phyloP scores from a whole-genome alignment of 228 moss, liverwort and hornwort genomes.

The Sphagnum fallax region DNA sequence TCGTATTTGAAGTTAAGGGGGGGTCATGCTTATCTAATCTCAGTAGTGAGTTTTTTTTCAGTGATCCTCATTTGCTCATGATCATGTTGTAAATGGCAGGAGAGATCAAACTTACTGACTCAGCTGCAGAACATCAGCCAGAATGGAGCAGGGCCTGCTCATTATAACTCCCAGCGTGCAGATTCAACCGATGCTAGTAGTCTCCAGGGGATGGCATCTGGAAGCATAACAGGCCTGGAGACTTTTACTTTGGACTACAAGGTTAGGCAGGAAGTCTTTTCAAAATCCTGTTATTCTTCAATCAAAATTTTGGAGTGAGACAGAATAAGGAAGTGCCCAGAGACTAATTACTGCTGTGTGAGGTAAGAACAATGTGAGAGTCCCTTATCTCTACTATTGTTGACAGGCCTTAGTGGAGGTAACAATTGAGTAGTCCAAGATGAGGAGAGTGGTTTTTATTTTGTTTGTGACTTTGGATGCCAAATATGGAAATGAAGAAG shows the following conservation, averaged over 20 bases:
- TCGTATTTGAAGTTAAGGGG: no score
- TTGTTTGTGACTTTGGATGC: no score
- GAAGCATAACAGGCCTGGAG: slow-evolving; percentile 72
- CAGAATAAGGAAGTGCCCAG: no score
- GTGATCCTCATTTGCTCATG: no score
- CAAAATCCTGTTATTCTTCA: not conserved
- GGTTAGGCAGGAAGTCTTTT: slow-evolving; percentile 21
- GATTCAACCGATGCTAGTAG: slow-evolving; percentile 23
- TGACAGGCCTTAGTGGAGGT: no score
- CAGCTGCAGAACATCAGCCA: slow-evolving; percentile 66
- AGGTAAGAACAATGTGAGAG: no score
- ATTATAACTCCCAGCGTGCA: slow-evolving; percentile 16
- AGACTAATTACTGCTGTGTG: no score
- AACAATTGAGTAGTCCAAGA: no score
- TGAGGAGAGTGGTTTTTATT: no score
- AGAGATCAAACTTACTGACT: slow-evolving; percentile 54
- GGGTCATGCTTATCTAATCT: not conserved
- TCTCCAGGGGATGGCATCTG: slow-evolving; percentile 32
- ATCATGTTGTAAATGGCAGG: slow-evolving; percentile 24
- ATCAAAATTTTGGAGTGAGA: not conserved
- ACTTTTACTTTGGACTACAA: slow-evolving; percentile 92
- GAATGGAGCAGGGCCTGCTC: slow-evolving; percentile 22
- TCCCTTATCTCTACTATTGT: no score
- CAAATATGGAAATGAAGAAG: no score
- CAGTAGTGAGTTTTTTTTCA: no score